Conservation (phyloP, 176 grass and related monocot species). For the Calamus simplicifolius region DNA sequence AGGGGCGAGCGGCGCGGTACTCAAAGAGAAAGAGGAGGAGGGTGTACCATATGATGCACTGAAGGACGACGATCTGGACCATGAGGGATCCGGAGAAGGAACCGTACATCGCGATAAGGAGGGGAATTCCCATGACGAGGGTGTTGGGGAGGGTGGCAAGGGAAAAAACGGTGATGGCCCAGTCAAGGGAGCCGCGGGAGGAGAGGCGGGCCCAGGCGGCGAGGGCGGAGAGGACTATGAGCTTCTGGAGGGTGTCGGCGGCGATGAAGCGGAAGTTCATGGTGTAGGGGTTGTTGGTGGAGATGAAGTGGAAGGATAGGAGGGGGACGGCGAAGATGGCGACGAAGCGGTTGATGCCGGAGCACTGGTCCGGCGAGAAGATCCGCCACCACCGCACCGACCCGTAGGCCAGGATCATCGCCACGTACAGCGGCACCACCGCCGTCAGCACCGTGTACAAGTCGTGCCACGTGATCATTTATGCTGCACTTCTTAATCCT, state of each 20-base stretch:
- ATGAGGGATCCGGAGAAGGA: conserved; percentile 58
- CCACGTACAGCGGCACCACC: conserved; percentile 82
- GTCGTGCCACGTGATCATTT: conserved; percentile 55
- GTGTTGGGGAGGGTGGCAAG: conserved; percentile 71
- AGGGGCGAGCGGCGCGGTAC: conserved; percentile 70
- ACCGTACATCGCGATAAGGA: conserved; percentile 76
- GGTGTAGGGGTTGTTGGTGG: conserved; percentile 59
- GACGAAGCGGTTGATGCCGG: conserved; percentile 85
- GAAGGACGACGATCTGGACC: conserved; percentile 80
- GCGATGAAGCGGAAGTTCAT: conserved; percentile 80
- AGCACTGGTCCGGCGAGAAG: conserved; percentile 76
- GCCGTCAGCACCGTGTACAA: conserved; percentile 64
- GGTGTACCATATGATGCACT: conserved; percentile 99
- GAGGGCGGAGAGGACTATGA: conserved; percentile 49
- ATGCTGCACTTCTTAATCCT: no score
- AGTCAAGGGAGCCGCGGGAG: conserved; percentile 28
- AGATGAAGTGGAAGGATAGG: conserved; percentile 92
- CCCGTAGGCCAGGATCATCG: conserved; percentile 65
- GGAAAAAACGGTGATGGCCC: conserved; percentile 72
- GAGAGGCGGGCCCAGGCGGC: conserved; percentile 32
- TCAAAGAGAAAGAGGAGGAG: conserved; percentile 85
- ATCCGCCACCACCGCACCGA: conserved; percentile 68
- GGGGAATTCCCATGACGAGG: conserved; percentile 76
- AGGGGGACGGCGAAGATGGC: conserved; percentile 83
- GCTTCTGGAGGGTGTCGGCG: conserved; percentile 86